Evolutionary conservation across 306 rosid genomes (phyloP).

Genomic region (Malus orientalis): DNA sequence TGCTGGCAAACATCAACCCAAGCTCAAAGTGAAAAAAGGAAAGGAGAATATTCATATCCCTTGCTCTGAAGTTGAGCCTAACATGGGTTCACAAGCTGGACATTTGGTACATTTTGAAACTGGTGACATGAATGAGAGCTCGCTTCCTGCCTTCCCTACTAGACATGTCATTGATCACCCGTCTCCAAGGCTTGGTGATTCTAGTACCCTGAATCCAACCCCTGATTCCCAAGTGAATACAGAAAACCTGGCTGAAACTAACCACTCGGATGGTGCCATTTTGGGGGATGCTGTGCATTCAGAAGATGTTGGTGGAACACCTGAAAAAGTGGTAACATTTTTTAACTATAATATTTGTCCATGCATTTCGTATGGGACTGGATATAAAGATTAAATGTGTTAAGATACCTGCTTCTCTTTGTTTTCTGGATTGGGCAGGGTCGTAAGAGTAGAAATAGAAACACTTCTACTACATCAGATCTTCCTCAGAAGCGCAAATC

Average conservation of each 20-base stretch:
- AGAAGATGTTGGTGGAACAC: conserved; percentile 23
- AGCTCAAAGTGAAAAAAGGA: conserved; percentile 20
- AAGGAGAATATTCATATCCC: conserved; percentile 12
- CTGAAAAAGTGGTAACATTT: conserved; percentile 28
- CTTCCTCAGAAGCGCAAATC: conserved; percentile 24
- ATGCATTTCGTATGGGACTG: not conserved
- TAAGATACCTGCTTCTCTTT: conserved; percentile 13
- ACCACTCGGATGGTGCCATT: conserved; percentile 21
- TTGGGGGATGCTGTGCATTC: conserved; percentile 36
- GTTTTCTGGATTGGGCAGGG: conserved; percentile 25
- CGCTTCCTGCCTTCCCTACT: conserved; percentile 20
- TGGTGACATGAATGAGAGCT: conserved; percentile 10
- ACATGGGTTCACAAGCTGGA: conserved; percentile 6
- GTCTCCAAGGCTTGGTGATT: conserved; percentile 26
- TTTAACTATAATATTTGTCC: conserved; percentile 1
- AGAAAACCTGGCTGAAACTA: conserved; percentile 26
- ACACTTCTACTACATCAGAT: conserved; percentile 16
- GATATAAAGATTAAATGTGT: not conserved
- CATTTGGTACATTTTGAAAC: conserved; percentile 13
- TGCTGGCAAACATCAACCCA: conserved; percentile 31
- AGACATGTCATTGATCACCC: conserved; percentile 31
- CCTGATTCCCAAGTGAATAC: conserved; percentile 33
- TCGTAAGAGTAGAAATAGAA: conserved; percentile 21
- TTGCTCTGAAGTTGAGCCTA: conserved; percentile 23
- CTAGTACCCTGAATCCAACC: conserved; percentile 15